A percentile compares a stretch with the other conserved stretches of the same genome.
Conservation (phyloP, 164 flowering plant genomes). For the Vitis riparia region DNA sequence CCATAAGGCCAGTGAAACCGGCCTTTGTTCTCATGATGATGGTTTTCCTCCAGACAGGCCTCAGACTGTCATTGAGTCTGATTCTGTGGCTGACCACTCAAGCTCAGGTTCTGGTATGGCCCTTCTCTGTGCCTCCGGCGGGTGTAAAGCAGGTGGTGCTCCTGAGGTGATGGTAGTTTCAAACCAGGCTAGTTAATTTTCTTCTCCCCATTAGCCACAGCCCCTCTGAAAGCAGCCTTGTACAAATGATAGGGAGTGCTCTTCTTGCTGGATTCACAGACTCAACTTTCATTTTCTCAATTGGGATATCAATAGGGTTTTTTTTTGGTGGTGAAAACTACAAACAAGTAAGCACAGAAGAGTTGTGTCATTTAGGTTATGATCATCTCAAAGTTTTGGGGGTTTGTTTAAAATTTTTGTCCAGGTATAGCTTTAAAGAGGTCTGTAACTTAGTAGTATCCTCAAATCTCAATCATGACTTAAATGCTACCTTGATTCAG, state of each 20-base stretch:
- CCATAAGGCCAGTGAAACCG: background rate
- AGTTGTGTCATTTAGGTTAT: background rate
- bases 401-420: background rate
- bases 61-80: conserved; percentile 2
- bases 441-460: background rate
- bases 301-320: background rate
- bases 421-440: background rate
- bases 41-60: background rate
- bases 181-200: conserved; percentile 19
- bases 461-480: too few species aligned
- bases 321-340: background rate
- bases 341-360: background rate
- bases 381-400: background rate
- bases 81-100: conserved; percentile 6
- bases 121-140: conserved; percentile 20
- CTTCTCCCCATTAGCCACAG: background rate
- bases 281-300: background rate
- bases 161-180: conserved; percentile 19
- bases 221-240: background rate
- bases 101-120: conserved; percentile 13
- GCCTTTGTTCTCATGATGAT: background rate
- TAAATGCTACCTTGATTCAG: too few species aligned
- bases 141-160: conserved; percentile 6
- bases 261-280: background rate
- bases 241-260: background rate